Percentiles rank a stretch among this genome's conserved stretches.
Evolutionary conservation across 2,329 filamentous ascomycete genomes (phyloP).

Genomic region (Aspergillus fructus): DNA sequence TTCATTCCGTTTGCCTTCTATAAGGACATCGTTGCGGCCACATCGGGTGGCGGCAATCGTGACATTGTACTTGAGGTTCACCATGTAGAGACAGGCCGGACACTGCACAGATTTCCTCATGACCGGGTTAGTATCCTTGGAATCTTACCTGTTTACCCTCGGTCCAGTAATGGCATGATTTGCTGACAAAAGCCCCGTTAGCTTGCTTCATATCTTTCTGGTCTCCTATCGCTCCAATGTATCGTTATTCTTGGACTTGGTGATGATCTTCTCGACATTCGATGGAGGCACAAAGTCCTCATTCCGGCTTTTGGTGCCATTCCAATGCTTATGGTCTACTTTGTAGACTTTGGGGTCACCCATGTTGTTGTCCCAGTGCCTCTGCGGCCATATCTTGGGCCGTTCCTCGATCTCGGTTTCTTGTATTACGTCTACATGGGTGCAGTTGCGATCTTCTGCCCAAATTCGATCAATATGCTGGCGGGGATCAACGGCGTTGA

Average conservation of each 20-base stretch:
- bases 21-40: constrained; percentile 94
- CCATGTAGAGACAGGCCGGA: constrained; percentile 75
- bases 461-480: constrained; percentile 99
- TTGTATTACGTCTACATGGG: constrained; percentile 98
- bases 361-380: constrained; percentile 88
- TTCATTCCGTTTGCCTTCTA: constrained; percentile 98
- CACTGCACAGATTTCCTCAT: constrained; percentile 89
- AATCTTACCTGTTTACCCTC: background rate
- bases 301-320: constrained; percentile 93
- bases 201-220: constrained; percentile 93
- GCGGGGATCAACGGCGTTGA: constrained; percentile 99
- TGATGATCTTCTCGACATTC: constrained; percentile 96
- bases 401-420: constrained; percentile 76
- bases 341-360: constrained; percentile 97
- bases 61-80: constrained; percentile 76
- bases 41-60: constrained; percentile 87
- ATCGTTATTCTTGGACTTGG: constrained; percentile 89
- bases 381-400: constrained; percentile 78
- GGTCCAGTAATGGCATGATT: background rate
- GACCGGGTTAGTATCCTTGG: constrained; percentile 66
- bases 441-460: constrained; percentile 92
- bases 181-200: constrained; percentile 37
- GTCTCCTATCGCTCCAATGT: constrained; percentile 86
- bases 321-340: constrained; percentile 93
- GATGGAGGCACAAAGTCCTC: constrained; percentile 98